phyloP scores from a whole-genome alignment of 345 rosid genomes.

The Raphanus raphanistrum region DNA sequence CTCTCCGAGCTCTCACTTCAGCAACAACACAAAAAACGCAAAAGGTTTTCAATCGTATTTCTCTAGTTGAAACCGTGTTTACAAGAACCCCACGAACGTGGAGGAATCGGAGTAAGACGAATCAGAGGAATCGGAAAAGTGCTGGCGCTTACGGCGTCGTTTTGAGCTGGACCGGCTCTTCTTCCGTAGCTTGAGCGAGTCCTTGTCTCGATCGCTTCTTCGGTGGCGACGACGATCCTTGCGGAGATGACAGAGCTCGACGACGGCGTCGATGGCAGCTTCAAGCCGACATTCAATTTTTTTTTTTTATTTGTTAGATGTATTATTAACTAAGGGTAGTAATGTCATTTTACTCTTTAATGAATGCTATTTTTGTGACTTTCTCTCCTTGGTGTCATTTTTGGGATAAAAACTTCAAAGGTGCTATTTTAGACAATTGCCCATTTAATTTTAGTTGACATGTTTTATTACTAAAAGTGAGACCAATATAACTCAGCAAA shows the following conservation, averaged over 20 bases:
- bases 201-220: conserved; percentile 45
- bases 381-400: too few relatives aligned
- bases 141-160: conserved; percentile 58
- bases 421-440: too few relatives aligned
- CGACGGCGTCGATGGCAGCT: conserved; percentile 4
- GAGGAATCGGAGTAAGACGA: conserved; percentile 58
- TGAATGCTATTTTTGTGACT: too few relatives aligned
- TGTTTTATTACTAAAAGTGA: too few relatives aligned
- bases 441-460: too few relatives aligned
- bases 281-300: too few relatives aligned
- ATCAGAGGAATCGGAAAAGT: conserved; percentile 40
- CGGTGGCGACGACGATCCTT: conserved; percentile 49
- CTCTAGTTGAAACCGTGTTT: neutral
- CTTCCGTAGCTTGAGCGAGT: conserved; percentile 72
- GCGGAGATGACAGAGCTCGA: conserved; percentile 54
- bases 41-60: neutral
- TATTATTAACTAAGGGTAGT: too few relatives aligned
- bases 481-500: too few relatives aligned
- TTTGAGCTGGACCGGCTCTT: conserved; percentile 55
- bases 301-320: too few relatives aligned
- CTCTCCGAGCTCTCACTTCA: conserved; percentile 52
- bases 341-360: too few relatives aligned
- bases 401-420: too few relatives aligned
- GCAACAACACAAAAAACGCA: neutral
- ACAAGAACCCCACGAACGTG: conserved; percentile 41